phyloP scores from a whole-genome alignment of 139 green algal genomes.

The Chlorella sp. region DNA sequence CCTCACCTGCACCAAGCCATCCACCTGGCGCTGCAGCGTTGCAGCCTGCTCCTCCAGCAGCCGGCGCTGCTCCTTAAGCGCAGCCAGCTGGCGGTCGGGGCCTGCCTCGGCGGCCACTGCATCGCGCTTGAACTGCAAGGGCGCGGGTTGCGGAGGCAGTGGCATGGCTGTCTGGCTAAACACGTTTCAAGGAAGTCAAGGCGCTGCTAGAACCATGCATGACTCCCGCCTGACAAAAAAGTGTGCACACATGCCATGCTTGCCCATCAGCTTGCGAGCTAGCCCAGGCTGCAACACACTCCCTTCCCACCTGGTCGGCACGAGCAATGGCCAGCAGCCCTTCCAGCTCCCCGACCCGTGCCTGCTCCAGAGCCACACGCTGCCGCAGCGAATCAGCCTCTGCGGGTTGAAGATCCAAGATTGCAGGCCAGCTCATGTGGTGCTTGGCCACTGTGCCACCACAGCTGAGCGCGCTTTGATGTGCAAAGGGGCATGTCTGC shows the following conservation, averaged over 20 bases:
- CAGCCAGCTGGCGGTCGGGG: not conserved
- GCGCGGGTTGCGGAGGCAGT: no score
- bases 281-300: no score
- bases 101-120: conserved; percentile 27
- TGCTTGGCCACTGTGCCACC: no score
- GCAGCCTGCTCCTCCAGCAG: conserved; percentile 35
- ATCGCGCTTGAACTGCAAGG: conserved; percentile 54
- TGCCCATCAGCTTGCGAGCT: no score
- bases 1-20: conserved; percentile 43
- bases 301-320: conserved; percentile 40
- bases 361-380: conserved; percentile 29
- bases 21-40: conserved; percentile 53
- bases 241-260: no score
- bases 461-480: not conserved
- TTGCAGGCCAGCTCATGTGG: not conserved
- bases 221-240: no score
- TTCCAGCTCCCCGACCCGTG: conserved; percentile 65
- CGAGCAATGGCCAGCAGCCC: conserved; percentile 68
- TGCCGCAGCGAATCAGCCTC: conserved; percentile 19
- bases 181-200: no score
- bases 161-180: no score
- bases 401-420: not conserved
- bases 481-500: not conserved
- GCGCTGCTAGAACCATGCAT: no score
- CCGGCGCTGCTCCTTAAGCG: conserved; percentile 20